Evolutionary conservation across 352 stramenopile species (phyloP), one percentile per base, ranked within the genome.

Genomic region (Globisporangium uncinulatum): DNA sequence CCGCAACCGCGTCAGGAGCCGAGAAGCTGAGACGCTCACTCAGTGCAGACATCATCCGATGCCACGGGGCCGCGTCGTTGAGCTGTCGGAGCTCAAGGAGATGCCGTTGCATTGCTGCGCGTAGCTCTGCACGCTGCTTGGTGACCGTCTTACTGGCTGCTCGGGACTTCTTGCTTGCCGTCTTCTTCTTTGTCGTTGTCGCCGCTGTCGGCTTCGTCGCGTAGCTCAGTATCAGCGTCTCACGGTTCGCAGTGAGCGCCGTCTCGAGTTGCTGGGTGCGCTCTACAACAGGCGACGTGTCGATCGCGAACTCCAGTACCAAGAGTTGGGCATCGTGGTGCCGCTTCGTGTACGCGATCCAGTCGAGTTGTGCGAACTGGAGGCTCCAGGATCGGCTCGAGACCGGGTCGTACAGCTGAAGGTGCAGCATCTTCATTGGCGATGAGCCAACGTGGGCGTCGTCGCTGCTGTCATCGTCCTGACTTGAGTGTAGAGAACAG

Each of bases 391-490:
- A 61, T 0, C 37, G 29, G 13, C 57, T 71, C 13, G 55, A 56
- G 0, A 15, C 3, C 1, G 65, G 56, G 31, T 87, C 66, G 47
- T 87, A 87, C 15, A 87, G 51, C 32, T 70, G 50, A 3, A 87
- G 15, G 4, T 56, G 60, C 50, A 87, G 69, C 54, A 42, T 59
- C 4, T 57, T 29, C 24, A 29, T 1, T 29, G 24, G 24, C 2
- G 24, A 29, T 4, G 24, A 29, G 24, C 24, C 24, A 29, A 29
- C 24, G 24, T 29, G 24, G 24, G 24, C 24, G 24, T 29, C 24
- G 24, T 29, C 24, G 24, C 24, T 29, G 24, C 24, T 29, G 24
- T 29, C 24, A 29, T 29, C 24, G 24, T 29, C 24, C 24, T 29
- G 24, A 29, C 24, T 29, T 29, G 42, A 13, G 4, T 15, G 7